Base-by-base conservation (phyloP, 2,329 filamentous ascomycete genomes). In the Fusarium gaditjirri region DNA sequence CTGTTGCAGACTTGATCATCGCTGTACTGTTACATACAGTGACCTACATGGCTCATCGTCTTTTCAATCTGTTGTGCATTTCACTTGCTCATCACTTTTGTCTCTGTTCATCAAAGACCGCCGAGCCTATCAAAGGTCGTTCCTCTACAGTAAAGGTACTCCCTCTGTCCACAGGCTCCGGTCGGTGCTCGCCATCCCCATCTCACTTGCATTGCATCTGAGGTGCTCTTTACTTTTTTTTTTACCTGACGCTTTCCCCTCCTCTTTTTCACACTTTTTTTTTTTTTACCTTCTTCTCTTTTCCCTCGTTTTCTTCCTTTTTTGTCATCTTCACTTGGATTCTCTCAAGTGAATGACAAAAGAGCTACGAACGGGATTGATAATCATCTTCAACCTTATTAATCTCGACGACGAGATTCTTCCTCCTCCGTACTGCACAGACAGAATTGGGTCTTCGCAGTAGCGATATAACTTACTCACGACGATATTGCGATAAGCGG, bases 331-430 rank as follows among this genome's bases (percentile, higher is more conserved):
- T 73, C 65, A 60, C 71, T 70, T 71, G 66, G 61, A 50, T 53
- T 49, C 39, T 53, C 57, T 54, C 55, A 73, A 75, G 72, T 73
- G 74, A 67, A 74, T n/a, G 71, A 61, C 65, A 62, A 66, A 56
- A 50, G 38, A 60, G 33, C 66, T 42, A 53, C 52, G 29, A 25
- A 49, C 52, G 42, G 33, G 64, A 67, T 64, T 70, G 58, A 70
- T 50, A 55, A 46, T 54, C 58, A 63, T 42, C 43, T 25, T 25
- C 46, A 29, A 47, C 49, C 29, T 55, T 54, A 41, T 54, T 33
- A 49, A 66, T 49, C 42, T 55, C 61, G 46, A 66, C 47, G 50
- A 47, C 53, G 70, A 67, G 70, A 67, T 56, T 65, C 70, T 50
- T 54, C 43, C 49, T 29, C 42, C 63, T 52, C 42, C 21, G 55